Percentiles rank a stretch among this genome's conserved stretches.
phyloP scores from a whole-genome alignment of 345 rosid genomes.

The Syzygium oleosum region DNA sequence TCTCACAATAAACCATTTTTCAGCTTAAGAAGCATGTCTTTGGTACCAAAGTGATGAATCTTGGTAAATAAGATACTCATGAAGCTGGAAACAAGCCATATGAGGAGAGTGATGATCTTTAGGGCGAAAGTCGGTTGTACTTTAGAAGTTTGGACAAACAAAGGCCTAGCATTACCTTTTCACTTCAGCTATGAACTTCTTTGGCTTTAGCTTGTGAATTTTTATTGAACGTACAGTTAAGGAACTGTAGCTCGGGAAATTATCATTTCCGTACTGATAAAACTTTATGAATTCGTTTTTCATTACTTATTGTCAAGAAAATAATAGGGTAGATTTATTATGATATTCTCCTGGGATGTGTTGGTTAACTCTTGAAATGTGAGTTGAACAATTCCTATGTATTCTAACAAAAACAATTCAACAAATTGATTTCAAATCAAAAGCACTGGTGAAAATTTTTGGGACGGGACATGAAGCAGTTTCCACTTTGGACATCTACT shows the following conservation, averaged over 20 bases:
- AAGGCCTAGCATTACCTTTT: not conserved
- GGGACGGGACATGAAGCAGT: not conserved
- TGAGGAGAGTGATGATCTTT: not conserved
- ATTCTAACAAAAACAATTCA: not conserved
- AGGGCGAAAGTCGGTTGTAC: not conserved
- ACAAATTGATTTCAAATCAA: not conserved
- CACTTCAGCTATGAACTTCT: not conserved
- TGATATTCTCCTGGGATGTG: not conserved
- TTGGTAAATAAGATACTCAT: not conserved
- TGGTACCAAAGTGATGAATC: not conserved
- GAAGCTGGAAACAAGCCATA: not conserved
- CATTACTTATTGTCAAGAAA: not conserved
- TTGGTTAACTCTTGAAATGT: not conserved
- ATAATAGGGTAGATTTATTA: not conserved
- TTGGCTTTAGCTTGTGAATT: not conserved
- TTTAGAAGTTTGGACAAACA: not conserved
- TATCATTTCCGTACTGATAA: not conserved
- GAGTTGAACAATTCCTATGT: not conserved
- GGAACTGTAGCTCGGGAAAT: not conserved
- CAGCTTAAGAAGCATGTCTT: not conserved
- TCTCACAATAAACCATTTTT: not conserved
- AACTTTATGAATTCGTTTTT: not conserved
- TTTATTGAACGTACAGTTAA: not conserved
- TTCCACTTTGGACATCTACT: not conserved
- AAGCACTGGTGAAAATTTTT: not conserved